phyloP scores from a whole-genome alignment of 208 protist species.

The Acanthamoeba healyi region DNA sequence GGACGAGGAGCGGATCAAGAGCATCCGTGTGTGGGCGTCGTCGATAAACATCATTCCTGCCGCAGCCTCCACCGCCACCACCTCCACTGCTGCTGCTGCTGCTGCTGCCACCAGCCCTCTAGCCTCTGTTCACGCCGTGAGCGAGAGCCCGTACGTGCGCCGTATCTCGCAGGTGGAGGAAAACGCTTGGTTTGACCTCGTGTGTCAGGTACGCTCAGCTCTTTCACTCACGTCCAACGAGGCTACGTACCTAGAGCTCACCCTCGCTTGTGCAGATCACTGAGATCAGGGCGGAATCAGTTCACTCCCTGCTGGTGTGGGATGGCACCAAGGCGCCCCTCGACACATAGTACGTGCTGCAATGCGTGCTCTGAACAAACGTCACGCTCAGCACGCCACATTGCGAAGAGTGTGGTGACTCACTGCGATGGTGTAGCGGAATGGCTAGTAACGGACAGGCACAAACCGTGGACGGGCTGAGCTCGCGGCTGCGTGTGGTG shows the following conservation, averaged over 20 bases:
- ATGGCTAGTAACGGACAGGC: no score
- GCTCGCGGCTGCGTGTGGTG: constrained; percentile 10
- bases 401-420: no score
- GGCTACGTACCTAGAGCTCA: not conserved
- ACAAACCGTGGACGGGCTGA: not conserved
- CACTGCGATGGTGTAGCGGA: no score
- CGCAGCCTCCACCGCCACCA: not conserved
- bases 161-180: not conserved
- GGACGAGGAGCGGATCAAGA: constrained; percentile 10
- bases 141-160: not conserved
- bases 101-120: not conserved
- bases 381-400: no score
- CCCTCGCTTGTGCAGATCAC: not conserved
- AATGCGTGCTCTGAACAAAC: no score
- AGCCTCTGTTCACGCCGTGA: not conserved
- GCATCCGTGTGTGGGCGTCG: not conserved
- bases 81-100: not conserved
- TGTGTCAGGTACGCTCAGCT: not conserved
- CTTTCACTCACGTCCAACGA: no score
- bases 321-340: constrained; percentile 24
- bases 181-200: not conserved
- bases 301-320: not conserved
- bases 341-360: not conserved
- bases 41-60: not conserved
- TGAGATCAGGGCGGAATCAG: not conserved